phyloP scores from a whole-genome alignment of 768 basidiomycete genomes.

The Baorangia bicolor region DNA sequence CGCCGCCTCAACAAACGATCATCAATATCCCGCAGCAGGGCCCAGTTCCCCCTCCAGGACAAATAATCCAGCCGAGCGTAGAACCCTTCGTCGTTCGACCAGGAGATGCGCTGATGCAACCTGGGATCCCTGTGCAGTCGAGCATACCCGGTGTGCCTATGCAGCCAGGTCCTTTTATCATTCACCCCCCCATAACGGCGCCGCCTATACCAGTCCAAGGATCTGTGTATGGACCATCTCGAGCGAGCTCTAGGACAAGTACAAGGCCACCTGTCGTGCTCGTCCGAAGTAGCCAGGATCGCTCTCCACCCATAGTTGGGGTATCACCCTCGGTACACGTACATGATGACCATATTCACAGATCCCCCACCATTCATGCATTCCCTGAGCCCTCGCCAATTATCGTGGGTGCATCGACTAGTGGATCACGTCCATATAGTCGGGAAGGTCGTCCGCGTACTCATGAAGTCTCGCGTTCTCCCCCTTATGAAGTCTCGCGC shows the following conservation, averaged over 20 bases:
- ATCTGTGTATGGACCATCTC: constrained; percentile 13
- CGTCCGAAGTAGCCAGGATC: constrained; percentile 15
- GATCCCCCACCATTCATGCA: constrained; percentile 28
- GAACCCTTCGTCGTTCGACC: not conserved
- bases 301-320: constrained; percentile 23
- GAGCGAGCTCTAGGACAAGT: constrained; percentile 18
- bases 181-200: constrained; percentile 14
- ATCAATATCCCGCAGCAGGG: constrained; percentile 17
- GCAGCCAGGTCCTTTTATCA: constrained; percentile 9
- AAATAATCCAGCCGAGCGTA: constrained; percentile 3
- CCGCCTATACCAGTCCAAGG: constrained; percentile 6
- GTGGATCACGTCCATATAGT: constrained; percentile 14
- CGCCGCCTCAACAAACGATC: constrained; percentile 11
- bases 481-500: constrained; percentile 10
- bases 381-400: constrained; percentile 14
- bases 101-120: not conserved
- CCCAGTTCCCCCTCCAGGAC: constrained; percentile 24
- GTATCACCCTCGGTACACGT: constrained; percentile 9
- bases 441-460: not conserved
- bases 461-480: constrained; percentile 1
- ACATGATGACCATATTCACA: constrained; percentile 9
- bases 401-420: constrained; percentile 3
- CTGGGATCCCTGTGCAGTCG: constrained; percentile 8
- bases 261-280: constrained; percentile 16
- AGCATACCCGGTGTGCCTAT: constrained; percentile 6